phyloP scores from a whole-genome alignment of 148 eudicot genomes.

The Limonium bicolor region DNA sequence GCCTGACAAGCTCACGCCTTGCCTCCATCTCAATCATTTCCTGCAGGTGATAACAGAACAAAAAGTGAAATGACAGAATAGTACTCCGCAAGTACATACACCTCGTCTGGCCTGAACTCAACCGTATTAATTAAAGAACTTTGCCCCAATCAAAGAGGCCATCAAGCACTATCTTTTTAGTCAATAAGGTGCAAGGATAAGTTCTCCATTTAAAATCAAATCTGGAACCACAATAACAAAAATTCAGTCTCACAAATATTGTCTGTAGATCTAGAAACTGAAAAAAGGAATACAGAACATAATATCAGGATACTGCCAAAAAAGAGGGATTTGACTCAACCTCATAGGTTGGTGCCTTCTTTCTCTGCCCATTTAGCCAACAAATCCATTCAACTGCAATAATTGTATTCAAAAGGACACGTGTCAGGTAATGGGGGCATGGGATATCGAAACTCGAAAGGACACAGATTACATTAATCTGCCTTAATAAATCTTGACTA shows the following conservation, averaged over 20 bases:
- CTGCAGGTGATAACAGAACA: slow-evolving; percentile 29
- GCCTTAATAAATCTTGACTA: no score
- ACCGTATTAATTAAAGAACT: no score
- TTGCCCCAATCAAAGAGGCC: no score
- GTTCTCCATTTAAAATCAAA: slow-evolving; percentile 52
- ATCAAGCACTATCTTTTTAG: no score
- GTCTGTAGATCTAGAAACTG: slow-evolving; percentile 1
- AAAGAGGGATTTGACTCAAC: slow-evolving; percentile 22
- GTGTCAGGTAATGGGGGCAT: no score
- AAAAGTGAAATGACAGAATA: not conserved
- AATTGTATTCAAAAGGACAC: slow-evolving; percentile 5
- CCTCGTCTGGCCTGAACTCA: slow-evolving; percentile 75
- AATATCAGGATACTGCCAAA: no score
- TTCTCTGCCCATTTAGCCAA: slow-evolving; percentile 97
- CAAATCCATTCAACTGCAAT: slow-evolving; percentile 95
- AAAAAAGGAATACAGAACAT: not conserved
- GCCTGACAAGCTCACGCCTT: slow-evolving; percentile 59
- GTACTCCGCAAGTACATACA: slow-evolving; percentile 78
- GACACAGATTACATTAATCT: no score
- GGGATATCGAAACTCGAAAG: no score
- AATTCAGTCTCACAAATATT: no score
- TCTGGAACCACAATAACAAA: no score
- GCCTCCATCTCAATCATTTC: slow-evolving; percentile 89
- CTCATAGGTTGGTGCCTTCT: slow-evolving; percentile 81
- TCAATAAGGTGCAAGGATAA: no score